phyloP scores from a whole-genome alignment of 2,329 filamentous ascomycete species.

The Cladophialophora bantiana region DNA sequence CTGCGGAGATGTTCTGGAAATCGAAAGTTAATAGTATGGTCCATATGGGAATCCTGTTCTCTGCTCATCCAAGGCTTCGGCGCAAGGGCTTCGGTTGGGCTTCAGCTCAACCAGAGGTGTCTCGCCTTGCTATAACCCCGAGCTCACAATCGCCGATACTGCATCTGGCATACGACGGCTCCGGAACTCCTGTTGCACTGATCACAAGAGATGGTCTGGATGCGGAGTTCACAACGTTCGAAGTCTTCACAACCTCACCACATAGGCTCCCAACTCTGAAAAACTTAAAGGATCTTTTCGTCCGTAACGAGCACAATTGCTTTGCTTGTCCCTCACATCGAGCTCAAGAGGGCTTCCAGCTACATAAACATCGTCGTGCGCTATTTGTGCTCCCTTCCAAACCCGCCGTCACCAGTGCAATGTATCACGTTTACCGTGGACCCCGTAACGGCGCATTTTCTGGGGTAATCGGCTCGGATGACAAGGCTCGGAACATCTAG shows the following conservation, averaged over 20 bases:
- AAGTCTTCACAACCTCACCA: background rate
- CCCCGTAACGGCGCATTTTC: background rate
- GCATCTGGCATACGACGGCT: conserved; percentile 1
- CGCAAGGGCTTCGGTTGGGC: background rate
- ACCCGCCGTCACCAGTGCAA: background rate
- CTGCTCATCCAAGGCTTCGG: background rate
- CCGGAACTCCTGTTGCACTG: background rate
- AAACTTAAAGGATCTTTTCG: background rate
- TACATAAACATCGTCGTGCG: background rate
- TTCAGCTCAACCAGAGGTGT: background rate
- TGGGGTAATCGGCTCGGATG: background rate
- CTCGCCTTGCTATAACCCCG: background rate
- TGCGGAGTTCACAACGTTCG: background rate
- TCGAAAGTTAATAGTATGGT: background rate
- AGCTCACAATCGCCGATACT: background rate
- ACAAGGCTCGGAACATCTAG: background rate
- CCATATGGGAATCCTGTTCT: background rate
- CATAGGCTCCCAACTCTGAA: background rate
- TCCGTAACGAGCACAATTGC: background rate
- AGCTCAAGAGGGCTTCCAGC: background rate
- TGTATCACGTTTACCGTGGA: background rate
- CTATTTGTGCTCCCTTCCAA: background rate
- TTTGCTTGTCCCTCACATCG: background rate
- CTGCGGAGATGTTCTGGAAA: background rate
- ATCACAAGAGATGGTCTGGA: background rate